Evolutionary conservation across 2,329 filamentous ascomycete species (phyloP).

Genomic region (Metarhizium brunneum): DNA sequence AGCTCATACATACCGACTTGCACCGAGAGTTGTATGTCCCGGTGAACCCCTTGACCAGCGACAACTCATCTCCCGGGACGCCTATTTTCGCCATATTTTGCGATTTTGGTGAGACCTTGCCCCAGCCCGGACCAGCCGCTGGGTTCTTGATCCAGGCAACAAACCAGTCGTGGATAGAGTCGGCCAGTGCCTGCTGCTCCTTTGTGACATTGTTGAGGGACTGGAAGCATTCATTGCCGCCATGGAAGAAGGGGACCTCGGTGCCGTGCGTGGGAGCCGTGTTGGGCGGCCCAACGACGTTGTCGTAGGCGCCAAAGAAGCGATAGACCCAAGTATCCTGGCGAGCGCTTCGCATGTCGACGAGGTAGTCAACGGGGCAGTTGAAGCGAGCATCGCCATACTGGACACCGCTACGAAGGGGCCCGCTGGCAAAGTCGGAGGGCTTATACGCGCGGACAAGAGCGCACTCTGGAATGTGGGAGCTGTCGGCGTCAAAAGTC

Average conservation of each 20-base stretch:
- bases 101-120: constrained; percentile 10
- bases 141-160: constrained; percentile 35
- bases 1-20: neutral
- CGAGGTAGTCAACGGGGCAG: constrained; percentile 29
- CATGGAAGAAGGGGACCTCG: constrained; percentile 36
- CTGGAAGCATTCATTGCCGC: constrained; percentile 33
- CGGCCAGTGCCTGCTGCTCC: constrained; percentile 29
- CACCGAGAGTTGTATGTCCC: neutral
- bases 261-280: neutral
- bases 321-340: constrained; percentile 34
- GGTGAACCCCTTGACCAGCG: neutral
- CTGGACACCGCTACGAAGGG: constrained; percentile 31
- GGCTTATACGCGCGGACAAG: constrained; percentile 8
- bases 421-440: constrained; percentile 25
- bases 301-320: constrained; percentile 32
- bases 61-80: neutral
- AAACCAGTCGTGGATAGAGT: constrained; percentile 32
- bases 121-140: constrained; percentile 30
- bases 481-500: neutral
- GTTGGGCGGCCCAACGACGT: constrained; percentile 19
- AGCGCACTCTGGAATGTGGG: neutral
- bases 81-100: neutral
- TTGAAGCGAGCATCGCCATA: constrained; percentile 37
- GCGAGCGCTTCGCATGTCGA: constrained; percentile 25
- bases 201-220: constrained; percentile 22